A percentile compares a stretch with the other conserved stretches of the same genome.
These are phyloP conservation scores for Fraxinus dipetala DNA, from an alignment of 305 asterid genomes.

Conservation along the genomic window DNA sequence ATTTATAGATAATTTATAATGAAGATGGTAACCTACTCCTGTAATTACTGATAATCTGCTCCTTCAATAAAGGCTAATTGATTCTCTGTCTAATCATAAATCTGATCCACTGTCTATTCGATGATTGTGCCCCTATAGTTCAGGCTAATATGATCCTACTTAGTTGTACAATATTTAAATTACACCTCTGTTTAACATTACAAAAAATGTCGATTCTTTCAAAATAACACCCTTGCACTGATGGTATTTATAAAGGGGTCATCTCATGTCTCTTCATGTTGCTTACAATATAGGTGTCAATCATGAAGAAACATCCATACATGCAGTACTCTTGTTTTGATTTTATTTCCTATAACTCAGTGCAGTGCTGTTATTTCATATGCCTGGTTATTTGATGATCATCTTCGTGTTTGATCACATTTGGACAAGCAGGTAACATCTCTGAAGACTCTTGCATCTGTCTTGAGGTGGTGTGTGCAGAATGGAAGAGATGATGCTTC, in stretches of 20 bases:
- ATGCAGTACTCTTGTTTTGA: not conserved
- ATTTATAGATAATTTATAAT: not conserved
- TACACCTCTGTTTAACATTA: not conserved
- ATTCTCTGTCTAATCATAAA: not conserved
- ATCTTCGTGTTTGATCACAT: conserved; percentile 11
- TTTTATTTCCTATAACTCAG: not conserved
- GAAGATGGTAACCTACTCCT: not conserved
- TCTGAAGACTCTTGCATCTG: conserved; percentile 62
- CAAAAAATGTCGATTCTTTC: not conserved
- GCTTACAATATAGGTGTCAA: not conserved
- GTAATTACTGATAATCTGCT: conserved; percentile 4
- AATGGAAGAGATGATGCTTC: conserved; percentile 37
- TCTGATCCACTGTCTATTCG: not conserved
- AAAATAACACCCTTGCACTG: not conserved
- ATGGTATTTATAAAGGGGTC: not conserved
- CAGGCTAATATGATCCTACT: not conserved
- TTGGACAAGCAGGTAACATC: conserved; percentile 55
- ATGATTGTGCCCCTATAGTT: not conserved
- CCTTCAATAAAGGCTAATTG: not conserved
- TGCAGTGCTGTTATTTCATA: not conserved
- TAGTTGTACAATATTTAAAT: not conserved
- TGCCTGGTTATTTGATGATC: conserved; percentile 15
- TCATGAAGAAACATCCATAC: not conserved
- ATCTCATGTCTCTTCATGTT: not conserved
- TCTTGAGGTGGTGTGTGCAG: conserved; percentile 60